Evolutionary conservation across 2,329 filamentous ascomycete genomes (phyloP).

Genomic region (Fusarium dimerum): DNA sequence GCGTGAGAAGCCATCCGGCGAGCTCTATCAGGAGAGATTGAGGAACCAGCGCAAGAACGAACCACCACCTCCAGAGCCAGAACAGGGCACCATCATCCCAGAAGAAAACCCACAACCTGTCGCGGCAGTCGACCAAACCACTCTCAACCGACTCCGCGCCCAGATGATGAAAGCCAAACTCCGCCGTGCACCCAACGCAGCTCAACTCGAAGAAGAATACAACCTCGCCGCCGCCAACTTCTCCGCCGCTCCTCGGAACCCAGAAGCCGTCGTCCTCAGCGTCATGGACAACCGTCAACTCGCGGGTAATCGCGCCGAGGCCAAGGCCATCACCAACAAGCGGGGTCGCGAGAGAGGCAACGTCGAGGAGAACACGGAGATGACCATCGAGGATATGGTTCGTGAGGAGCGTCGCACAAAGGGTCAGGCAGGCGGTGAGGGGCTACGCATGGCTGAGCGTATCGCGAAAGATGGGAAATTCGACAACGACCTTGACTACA

Average conservation of each 20-base stretch:
- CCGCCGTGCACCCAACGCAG: slow-evolving; percentile 72
- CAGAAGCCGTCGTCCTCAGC: slow-evolving; percentile 70
- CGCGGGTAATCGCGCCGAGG: slow-evolving; percentile 71
- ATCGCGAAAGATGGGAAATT: slow-evolving; percentile 94
- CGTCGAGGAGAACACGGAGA: slow-evolving; percentile 90
- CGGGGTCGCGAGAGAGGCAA: slow-evolving; percentile 81
- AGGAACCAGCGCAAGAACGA: slow-evolving; percentile 50
- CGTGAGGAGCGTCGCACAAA: slow-evolving; percentile 87
- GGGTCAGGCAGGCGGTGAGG: slow-evolving; percentile 76
- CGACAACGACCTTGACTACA: slow-evolving; percentile 90
- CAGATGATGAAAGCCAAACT: slow-evolving; percentile 96
- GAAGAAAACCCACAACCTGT: slow-evolving; percentile 40
- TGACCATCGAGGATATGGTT: slow-evolving; percentile 96
- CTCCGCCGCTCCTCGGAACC: slow-evolving; percentile 57
- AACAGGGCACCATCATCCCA: slow-evolving; percentile 59
- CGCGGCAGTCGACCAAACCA: slow-evolving; percentile 68
- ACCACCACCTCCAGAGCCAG: slow-evolving; percentile 30
- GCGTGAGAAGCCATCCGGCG: slow-evolving; percentile 84
- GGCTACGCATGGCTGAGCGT: slow-evolving; percentile 79
- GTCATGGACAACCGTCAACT: slow-evolving; percentile 90
- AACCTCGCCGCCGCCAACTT: slow-evolving; percentile 70
- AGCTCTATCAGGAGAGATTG: slow-evolving; percentile 78
- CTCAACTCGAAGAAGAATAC: slow-evolving; percentile 80
- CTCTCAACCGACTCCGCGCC: slow-evolving; percentile 85
- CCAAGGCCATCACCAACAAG: slow-evolving; percentile 75